These are phyloP conservation scores for Pseudopithomyces maydicus DNA, from an alignment of 2,329 filamentous ascomycete genomes.

Conservation along the genomic window DNA sequence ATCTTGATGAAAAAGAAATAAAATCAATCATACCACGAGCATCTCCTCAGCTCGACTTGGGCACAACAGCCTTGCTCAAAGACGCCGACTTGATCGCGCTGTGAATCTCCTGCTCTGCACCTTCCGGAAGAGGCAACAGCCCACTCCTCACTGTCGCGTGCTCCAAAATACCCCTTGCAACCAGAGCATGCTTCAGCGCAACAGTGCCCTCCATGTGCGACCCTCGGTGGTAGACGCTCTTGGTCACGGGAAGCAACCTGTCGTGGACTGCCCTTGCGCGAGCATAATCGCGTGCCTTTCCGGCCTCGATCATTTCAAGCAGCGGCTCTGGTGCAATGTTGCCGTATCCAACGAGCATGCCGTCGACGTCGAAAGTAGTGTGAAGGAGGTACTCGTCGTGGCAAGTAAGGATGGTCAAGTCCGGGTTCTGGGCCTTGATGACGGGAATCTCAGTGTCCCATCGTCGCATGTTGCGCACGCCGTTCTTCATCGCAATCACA, in stretches of 20 bases:
- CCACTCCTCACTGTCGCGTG: conserved; percentile 59
- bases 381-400: conserved; percentile 61
- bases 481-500: conserved; percentile 63
- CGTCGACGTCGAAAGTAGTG: conserved; percentile 59
- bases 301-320: conserved; percentile 57
- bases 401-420: conserved; percentile 57
- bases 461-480: conserved; percentile 61
- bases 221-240: conserved; percentile 60
- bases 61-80: conserved; percentile 39
- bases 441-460: conserved; percentile 63
- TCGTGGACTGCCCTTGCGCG: conserved; percentile 57
- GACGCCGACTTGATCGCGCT: conserved; percentile 44
- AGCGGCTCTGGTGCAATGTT: conserved; percentile 59
- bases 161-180: conserved; percentile 55
- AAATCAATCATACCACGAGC: not conserved
- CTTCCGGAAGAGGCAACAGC: conserved; percentile 51
- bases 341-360: conserved; percentile 61
- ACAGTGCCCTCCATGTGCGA: conserved; percentile 63
- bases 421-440: conserved; percentile 55
- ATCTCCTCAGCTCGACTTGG: conserved; percentile 18
- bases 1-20: not conserved
- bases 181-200: conserved; percentile 56
- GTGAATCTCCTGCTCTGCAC: conserved; percentile 52
- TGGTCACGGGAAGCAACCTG: conserved; percentile 56
- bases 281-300: conserved; percentile 56